A percentile compares a stretch with the other conserved stretches of the same genome.
Evolutionary conservation across 148 eudicot genomes (phyloP).

Genomic region (Amaranthus palmeri): DNA sequence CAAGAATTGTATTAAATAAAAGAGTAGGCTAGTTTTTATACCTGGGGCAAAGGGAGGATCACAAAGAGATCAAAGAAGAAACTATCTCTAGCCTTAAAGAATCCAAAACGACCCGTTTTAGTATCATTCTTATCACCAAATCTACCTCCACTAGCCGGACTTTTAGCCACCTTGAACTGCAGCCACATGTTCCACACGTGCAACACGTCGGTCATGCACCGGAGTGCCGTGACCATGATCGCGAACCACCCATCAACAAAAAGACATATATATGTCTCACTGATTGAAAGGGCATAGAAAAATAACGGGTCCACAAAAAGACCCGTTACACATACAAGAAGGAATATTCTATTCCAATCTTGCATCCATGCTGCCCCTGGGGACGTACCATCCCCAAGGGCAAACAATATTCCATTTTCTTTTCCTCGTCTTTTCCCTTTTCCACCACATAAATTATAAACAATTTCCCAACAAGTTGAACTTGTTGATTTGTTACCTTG

Average conservation of each 20-base stretch:
- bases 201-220: slow-evolving; percentile 75
- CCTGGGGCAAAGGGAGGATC: slow-evolving; percentile 92
- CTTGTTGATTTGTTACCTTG: neutral
- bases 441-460: slow-evolving; percentile 18
- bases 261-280: slow-evolving; percentile 62
- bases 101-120: slow-evolving; percentile 31
- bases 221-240: slow-evolving; percentile 56
- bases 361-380: slow-evolving; percentile 67
- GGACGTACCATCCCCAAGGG: slow-evolving; percentile 40
- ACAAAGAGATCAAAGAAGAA: slow-evolving; percentile 79
- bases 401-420: slow-evolving; percentile 7
- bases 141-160: slow-evolving; percentile 13
- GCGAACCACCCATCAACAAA: slow-evolving; percentile 96
- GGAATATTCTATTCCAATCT: slow-evolving; percentile 83
- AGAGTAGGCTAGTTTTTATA: slow-evolving; percentile 11
- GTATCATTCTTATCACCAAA: slow-evolving; percentile 3
- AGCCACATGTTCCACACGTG: slow-evolving; percentile 90
- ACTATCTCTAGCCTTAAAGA: slow-evolving; percentile 52
- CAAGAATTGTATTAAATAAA: no score
- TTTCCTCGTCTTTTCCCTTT: neutral
- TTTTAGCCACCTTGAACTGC: slow-evolving; percentile 49
- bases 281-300: slow-evolving; percentile 76
- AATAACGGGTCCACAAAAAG: slow-evolving; percentile 87
- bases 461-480: slow-evolving; percentile 8
- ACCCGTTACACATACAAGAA: slow-evolving; percentile 63